phyloP scores from a whole-genome alignment of 2,329 filamentous ascomycete species.

The Tothia fuscella region DNA sequence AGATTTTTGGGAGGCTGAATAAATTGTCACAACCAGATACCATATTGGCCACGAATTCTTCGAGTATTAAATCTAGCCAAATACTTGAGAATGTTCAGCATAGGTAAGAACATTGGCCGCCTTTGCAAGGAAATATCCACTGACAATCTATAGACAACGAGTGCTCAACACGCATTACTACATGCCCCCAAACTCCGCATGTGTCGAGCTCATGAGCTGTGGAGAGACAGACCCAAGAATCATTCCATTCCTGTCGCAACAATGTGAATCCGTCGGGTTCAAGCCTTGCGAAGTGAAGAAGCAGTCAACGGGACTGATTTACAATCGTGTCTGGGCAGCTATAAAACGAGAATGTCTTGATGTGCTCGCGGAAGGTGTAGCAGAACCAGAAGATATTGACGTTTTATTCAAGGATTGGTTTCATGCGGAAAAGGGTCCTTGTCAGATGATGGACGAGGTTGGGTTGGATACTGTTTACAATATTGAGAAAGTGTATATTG shows the following conservation, averaged over 20 bases:
- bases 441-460: constrained; percentile 36
- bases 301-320: constrained; percentile 43
- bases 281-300: constrained; percentile 32
- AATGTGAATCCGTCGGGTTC: constrained; percentile 29
- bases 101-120: neutral
- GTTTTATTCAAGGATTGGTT: constrained; percentile 34
- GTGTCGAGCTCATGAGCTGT: constrained; percentile 44
- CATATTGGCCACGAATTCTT: constrained; percentile 40
- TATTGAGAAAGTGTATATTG: constrained; percentile 42
- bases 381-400: constrained; percentile 39
- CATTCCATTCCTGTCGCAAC: constrained; percentile 34
- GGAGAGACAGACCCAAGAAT: constrained; percentile 32
- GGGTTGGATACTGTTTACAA: constrained; percentile 42
- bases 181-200: constrained; percentile 31
- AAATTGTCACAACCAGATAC: constrained; percentile 30
- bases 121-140: neutral
- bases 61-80: constrained; percentile 39
- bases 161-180: constrained; percentile 41
- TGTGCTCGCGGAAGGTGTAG: constrained; percentile 40
- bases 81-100: constrained; percentile 34
- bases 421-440: constrained; percentile 19
- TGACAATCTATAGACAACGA: constrained; percentile 22
- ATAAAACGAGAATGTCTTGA: constrained; percentile 41
- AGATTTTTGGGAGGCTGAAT: constrained; percentile 37
- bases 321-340: constrained; percentile 46